Base-by-base conservation (phyloP, 495 filamentous ascomycete species). In the Penicillium odoratum region DNA sequence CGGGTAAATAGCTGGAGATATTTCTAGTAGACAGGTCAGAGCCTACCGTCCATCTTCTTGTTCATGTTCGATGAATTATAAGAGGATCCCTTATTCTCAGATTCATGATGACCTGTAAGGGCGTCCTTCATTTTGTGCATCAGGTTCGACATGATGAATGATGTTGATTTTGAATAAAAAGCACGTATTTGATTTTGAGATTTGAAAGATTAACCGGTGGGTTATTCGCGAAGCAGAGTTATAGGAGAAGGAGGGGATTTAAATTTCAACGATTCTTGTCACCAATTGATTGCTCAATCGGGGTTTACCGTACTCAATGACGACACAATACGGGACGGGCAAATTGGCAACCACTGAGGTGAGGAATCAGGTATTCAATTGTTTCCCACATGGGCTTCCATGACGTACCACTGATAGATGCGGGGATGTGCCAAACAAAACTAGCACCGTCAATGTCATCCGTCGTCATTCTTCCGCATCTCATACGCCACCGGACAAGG, bases 81-180 rank as follows among this genome's bases (percentile, higher is more conserved):
- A 25, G 73, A 69, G 47, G 77, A 70, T 33, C 74, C 80, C 55
- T 74, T 69, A 25, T 72, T 71, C 18, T 52, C 60, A 25, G 63
- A 60, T 31, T 59, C 63, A 63, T 69, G 64, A 51, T 68, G 63
- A 45, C 73, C 61, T 53, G 80, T 74, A 55, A 92, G 59, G 65
- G 81, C 85, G 36, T 90, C 83, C 75, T 90, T 91, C 72, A 89
- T 79, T 65, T 91, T 92, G 78, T 91, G 81, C 63, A 89, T 69
- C 58, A 91, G 70, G 57, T 76, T 70, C 26, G 85, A 88, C 87
- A 90, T 90, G 64, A 62, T 85, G 76, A 61, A 38, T 16, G 15
- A 16, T 16, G 15, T 34, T 56, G 10, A 43, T 16, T 48, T 5
- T 26, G 30, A 15, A n/a, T 49, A 43, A 47, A 36, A 9, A 36